Conservation (phyloP, 306 rosid genomes). For the Medicago lupulina region DNA sequence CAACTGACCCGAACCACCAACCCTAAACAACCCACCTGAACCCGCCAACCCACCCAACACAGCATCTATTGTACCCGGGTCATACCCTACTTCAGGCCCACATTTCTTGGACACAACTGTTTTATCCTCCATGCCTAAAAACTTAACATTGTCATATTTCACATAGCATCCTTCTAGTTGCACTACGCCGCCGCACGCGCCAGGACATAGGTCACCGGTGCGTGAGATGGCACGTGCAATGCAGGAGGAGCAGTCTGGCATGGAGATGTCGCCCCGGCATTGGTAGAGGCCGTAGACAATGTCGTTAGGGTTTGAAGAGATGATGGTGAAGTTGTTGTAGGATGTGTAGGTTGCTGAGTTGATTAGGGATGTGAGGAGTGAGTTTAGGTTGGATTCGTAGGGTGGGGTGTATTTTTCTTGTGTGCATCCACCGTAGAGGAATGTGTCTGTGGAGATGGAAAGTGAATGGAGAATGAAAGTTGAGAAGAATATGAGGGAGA, state of each 20-base stretch:
- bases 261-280: conserved; percentile 90
- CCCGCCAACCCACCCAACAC: conserved; percentile 55
- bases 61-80: conserved; percentile 57
- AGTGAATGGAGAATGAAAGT: neutral
- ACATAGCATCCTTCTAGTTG: conserved; percentile 87
- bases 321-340: conserved; percentile 82
- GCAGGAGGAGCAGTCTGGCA: conserved; percentile 87
- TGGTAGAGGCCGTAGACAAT: conserved; percentile 77
- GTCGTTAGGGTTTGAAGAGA: conserved; percentile 58
- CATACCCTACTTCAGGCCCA: conserved; percentile 68
- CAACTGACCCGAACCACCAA: conserved; percentile 70
- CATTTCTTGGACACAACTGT: conserved; percentile 77
- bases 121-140: conserved; percentile 82
- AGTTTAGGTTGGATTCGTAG: conserved; percentile 82
- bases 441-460: conserved; percentile 53
- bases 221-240: conserved; percentile 59
- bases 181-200: conserved; percentile 68
- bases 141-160: conserved; percentile 75
- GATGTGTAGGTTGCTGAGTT: conserved; percentile 92
- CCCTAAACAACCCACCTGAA: conserved; percentile 66
- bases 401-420: conserved; percentile 60
- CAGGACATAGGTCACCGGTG: conserved; percentile 56
- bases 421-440: conserved; percentile 89
- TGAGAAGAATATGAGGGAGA: neutral
- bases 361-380: conserved; percentile 79